Evolutionary conservation across 192 early-diverging fungal genomes (phyloP), one percentile per base, ranked within the genome.

Genomic region (Backusella australiensis): DNA sequence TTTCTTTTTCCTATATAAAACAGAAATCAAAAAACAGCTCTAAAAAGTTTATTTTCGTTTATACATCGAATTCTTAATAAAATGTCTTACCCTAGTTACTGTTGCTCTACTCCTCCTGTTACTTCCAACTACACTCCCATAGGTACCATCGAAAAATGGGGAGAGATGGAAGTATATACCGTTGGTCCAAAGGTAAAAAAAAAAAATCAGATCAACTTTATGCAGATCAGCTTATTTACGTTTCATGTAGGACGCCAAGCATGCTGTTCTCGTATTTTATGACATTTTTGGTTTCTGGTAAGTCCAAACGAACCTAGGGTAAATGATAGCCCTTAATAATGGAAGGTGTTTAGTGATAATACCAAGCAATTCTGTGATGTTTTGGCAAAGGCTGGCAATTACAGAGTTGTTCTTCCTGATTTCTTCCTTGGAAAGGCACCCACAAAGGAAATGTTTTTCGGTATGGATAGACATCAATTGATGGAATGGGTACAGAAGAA

Each of bases 361-460:
- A 85, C 86, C 26, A 71, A 83, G 72, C 93, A 94, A 80, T 89
- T 91, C 63, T 86, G 87, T 75, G 89, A 87, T 67, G 82, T 80
- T 49, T 88, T 85, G 9, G 73, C 84, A 66, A 49, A 77, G 29
- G 21, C 78, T 53, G 67, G 90, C 34, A 80, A 90, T 4, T 92
- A 85, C 82, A 83, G 84, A 46, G 84, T 94, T 0, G 78, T 88
- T 26, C 85, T 89, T 29, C 93, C 93, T 19, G 88, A 94, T 35
- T 77, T 91, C 14, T 87, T 94, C 70, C 75, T 73, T 34, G 89
- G 90, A 15, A 76, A 86, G 8, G 78, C 79, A 17, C 79, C 84
- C 34, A 75, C 77, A 0, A 46, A 72, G 46, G 85, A 85, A 6
- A 81, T 78, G 11, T 29, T 90, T 69, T 63, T 29, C 1, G 12